Base-by-base conservation (phyloP, 371 early-diverging fungal genomes). In the Globomyces sp. region DNA sequence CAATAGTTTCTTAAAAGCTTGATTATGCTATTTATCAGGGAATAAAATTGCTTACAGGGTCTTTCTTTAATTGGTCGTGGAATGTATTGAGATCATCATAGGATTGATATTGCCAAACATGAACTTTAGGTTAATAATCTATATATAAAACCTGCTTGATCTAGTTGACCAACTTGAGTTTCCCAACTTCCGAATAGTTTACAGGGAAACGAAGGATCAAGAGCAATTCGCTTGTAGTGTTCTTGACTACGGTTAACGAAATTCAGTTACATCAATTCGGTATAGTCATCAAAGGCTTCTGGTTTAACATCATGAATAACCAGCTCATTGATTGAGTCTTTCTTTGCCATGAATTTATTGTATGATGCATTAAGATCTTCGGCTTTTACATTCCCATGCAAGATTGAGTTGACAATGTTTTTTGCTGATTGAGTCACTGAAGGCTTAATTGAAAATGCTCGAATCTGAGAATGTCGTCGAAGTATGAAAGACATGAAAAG, bases 61-160 rank as follows among this genome's bases (percentile, higher is more conserved):
- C 4, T 34, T 48, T 63, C 10, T 63, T 50, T 11, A 45, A n/a
- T 50, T 11, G 11, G 10, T 63, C 49, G n/a, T 63, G 40, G 36
- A 63, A 50, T 37, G 9, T 24, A 24, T 24, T 24, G 24, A 24
- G 24, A 24, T 24, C 63, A 24, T 39, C 42, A 72, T 94, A 95
- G 4, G 92, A 90, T 66, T 91, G 83, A 79, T 92, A 94, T 76
- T 95, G 92, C 95, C 94, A 94, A 69, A 95, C 87, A 66, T 95
- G 96, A 52, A 94, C 90, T 81, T 5, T 0, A 9, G 24, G 24
- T 58, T 10, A 52, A 24, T 3, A 2, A 40, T 24, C 2, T 3
- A 24, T 24, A 24, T 24, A 24, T 24, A 81, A 70, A 84, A 88
- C 90, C 82, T 68, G 87, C 90, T 59, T 90, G 89, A 76, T 94